phyloP scores from a whole-genome alignment of 257 asterid genomes.

The Solanum pennellii region DNA sequence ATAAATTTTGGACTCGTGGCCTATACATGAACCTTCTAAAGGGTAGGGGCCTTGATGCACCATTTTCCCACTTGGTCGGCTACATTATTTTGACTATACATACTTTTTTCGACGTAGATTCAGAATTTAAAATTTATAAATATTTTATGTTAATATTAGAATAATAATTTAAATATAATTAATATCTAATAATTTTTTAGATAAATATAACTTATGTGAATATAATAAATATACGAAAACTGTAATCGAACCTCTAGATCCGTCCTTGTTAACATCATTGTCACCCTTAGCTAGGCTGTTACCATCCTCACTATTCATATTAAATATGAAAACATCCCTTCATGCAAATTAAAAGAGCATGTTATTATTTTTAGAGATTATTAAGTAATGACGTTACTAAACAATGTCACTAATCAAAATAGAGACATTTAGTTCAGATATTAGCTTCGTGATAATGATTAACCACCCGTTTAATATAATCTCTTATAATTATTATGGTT shows the following conservation, averaged over 20 bases:
- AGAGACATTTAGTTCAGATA: not conserved
- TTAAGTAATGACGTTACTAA: not conserved
- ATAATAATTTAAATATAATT: fast-evolving
- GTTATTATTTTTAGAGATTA: not conserved
- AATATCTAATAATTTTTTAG: not conserved
- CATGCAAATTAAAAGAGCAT: not conserved
- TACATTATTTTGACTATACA: not conserved
- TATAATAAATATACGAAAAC: fast-evolving
- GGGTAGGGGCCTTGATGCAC: not conserved
- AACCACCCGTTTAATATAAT: not conserved
- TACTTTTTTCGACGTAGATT: fast-evolving
- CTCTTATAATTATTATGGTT: not conserved
- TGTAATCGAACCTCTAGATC: no score
- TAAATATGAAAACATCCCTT: not conserved
- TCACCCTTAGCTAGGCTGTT: not conserved
- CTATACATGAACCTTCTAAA: not conserved
- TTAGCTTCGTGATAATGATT: not conserved
- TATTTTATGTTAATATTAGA: not conserved
- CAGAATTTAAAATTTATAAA: not conserved
- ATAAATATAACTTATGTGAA: no score
- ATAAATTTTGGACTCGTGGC: not conserved
- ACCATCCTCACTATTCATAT: not conserved
- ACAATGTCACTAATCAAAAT: not conserved
- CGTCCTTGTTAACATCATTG: not conserved
- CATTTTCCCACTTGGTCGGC: not conserved